Conservation (phyloP, 345 rosid species). For the Populus nigra region DNA sequence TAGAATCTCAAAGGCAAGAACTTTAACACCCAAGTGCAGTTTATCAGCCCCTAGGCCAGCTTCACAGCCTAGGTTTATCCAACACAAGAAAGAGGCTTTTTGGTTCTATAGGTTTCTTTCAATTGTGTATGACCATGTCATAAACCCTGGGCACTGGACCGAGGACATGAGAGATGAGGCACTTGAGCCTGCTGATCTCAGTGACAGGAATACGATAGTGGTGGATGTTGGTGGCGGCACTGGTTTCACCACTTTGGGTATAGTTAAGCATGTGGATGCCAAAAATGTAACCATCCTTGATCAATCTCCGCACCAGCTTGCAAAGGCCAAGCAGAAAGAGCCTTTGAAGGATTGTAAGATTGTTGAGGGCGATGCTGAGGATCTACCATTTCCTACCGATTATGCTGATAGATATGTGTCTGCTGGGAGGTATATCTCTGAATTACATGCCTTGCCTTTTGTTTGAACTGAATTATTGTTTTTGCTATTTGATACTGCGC, state of each 20-base stretch:
- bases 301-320: conserved; percentile 99
- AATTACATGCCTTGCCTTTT: conserved; percentile 1
- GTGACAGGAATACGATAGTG: conserved; percentile 63
- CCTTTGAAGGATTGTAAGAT: conserved; percentile 92
- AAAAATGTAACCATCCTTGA: conserved; percentile 94
- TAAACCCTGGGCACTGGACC: conserved; percentile 94
- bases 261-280: conserved; percentile 90
- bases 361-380: conserved; percentile 95
- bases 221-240: conserved; percentile 99
- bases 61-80: conserved; percentile 92
- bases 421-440: conserved; percentile 74
- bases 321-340: conserved; percentile 90
- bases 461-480: not conserved
- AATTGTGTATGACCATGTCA: conserved; percentile 85
- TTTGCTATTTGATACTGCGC: not conserved
- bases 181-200: conserved; percentile 92
- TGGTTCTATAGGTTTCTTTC: conserved; percentile 97
- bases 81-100: conserved; percentile 97
- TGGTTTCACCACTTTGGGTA: conserved; percentile 94
- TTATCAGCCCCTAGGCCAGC: conserved; percentile 79
- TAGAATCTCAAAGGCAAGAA: conserved; percentile 31
- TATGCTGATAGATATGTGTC: conserved; percentile 95
- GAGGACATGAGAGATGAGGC: conserved; percentile 99
- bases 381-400: conserved; percentile 82
- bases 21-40: conserved; percentile 50